Evolutionary conservation across 139 green algal species (phyloP).

Genomic region (Haematococcus lacustris): DNA sequence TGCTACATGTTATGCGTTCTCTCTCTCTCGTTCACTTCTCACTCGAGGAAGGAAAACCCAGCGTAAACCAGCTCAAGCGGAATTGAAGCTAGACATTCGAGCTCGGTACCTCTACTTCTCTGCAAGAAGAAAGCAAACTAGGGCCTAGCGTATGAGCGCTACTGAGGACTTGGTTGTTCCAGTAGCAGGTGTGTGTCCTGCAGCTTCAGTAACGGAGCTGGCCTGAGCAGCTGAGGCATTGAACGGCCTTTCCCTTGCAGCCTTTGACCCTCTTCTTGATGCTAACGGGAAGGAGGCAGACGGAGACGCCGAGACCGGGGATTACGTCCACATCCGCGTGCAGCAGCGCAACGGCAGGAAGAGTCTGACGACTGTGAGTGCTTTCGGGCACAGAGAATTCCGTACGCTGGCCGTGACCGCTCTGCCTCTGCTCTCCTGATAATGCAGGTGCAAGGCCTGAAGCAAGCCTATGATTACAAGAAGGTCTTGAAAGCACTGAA

Average conservation of each 20-base stretch:
- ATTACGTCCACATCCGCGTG: conserved; percentile 88
- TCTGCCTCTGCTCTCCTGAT: no score
- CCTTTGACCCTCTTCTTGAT: not conserved
- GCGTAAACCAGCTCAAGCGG: no score
- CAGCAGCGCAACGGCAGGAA: conserved; percentile 98
- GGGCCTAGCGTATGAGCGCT: not conserved
- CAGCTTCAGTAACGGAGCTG: not conserved
- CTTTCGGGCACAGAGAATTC: no score
- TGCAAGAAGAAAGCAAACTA: no score
- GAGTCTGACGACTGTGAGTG: conserved; percentile 86
- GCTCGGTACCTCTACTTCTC: no score
- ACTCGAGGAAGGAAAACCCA: no score
- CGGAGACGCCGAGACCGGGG: conserved; percentile 8
- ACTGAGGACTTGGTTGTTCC: not conserved
- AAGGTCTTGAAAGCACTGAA: conserved; percentile 99
- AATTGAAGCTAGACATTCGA: no score
- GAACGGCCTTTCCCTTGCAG: not conserved
- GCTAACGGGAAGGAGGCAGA: not conserved
- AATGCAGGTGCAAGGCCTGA: conserved; percentile 69
- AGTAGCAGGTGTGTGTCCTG: not conserved
- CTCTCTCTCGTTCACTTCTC: no score
- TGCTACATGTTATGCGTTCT: no score
- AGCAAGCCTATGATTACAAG: conserved; percentile 92
- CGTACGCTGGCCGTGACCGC: no score
- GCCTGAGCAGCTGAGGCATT: not conserved